phyloP scores from a whole-genome alignment of 192 early-diverging fungal species.

The Coemansia sp. region DNA sequence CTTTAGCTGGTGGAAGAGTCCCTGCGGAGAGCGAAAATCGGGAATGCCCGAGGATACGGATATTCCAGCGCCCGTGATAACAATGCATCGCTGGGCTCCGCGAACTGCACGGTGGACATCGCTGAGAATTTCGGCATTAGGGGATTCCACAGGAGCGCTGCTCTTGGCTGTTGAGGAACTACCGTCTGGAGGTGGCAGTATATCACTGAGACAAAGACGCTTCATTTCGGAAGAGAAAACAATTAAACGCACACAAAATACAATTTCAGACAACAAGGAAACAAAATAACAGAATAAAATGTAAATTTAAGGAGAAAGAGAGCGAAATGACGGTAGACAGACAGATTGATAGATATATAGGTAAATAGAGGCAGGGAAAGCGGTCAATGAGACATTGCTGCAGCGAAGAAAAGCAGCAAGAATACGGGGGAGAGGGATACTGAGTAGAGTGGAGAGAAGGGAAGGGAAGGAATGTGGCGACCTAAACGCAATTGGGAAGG shows the following conservation, averaged over 20 bases:
- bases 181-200: background rate
- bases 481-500: too few species aligned
- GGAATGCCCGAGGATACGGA: slow-evolving; percentile 97
- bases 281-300: too few species aligned
- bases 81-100: slow-evolving; percentile 44
- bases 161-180: background rate
- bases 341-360: too few species aligned
- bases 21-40: slow-evolving; percentile 92
- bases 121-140: background rate
- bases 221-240: slow-evolving; percentile 21
- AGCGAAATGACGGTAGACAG: too few species aligned
- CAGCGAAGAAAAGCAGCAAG: too few species aligned
- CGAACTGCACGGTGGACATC: slow-evolving; percentile 47
- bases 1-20: slow-evolving; percentile 82
- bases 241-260: background rate
- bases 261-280: too few species aligned
- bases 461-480: too few species aligned
- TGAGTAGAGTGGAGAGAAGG: too few species aligned
- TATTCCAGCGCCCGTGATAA: slow-evolving; percentile 68
- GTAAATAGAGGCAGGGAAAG: too few species aligned
- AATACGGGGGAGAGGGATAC: too few species aligned
- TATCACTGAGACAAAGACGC: slow-evolving; percentile 21
- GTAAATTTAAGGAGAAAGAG: too few species aligned
- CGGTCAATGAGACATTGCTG: too few species aligned
- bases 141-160: background rate